Evolutionary conservation across 2,329 filamentous ascomycete species (phyloP).

Genomic region (Kalaharituber pfeilii): DNA sequence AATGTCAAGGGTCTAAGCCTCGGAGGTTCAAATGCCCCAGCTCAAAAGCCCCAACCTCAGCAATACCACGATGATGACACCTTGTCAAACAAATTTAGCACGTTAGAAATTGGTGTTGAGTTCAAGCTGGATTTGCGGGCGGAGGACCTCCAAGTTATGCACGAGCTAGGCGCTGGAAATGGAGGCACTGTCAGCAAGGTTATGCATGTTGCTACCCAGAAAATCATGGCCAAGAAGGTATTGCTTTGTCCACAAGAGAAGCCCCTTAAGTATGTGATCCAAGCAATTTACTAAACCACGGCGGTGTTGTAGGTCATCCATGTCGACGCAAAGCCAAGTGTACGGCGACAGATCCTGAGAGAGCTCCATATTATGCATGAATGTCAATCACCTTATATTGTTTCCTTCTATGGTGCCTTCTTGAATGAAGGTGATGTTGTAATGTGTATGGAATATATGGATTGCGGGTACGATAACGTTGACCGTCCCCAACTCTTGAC

Average conservation of each 20-base stretch:
- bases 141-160: slow-evolving; percentile 81
- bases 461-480: slow-evolving; percentile 82
- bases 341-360: slow-evolving; percentile 89
- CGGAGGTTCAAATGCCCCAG: slow-evolving; percentile 48
- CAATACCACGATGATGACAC: slow-evolving; percentile 44
- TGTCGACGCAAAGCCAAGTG: slow-evolving; percentile 92
- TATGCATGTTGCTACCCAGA: slow-evolving; percentile 81
- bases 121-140: slow-evolving; percentile 84
- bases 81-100: slow-evolving; percentile 36
- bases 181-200: slow-evolving; percentile 98
- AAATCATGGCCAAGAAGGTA: slow-evolving; percentile 96
- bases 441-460: slow-evolving; percentile 99
- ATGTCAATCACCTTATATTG: slow-evolving; percentile 91
- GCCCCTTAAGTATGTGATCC: too few species aligned
- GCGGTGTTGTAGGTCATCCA: slow-evolving; percentile 58
- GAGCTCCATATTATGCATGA: slow-evolving; percentile 98
- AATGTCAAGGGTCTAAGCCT: slow-evolving; percentile 93
- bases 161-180: slow-evolving; percentile 89
- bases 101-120: slow-evolving; percentile 89
- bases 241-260: slow-evolving; percentile 18
- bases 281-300: not conserved
- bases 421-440: slow-evolving; percentile 96
- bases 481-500: not conserved
- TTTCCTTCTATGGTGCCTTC: slow-evolving; percentile 95
- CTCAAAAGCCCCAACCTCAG: slow-evolving; percentile 40